Percentiles rank a stretch among this genome's conserved stretches.
Conservation (phyloP, 179 eudicot species). For the Silene coronaria region DNA sequence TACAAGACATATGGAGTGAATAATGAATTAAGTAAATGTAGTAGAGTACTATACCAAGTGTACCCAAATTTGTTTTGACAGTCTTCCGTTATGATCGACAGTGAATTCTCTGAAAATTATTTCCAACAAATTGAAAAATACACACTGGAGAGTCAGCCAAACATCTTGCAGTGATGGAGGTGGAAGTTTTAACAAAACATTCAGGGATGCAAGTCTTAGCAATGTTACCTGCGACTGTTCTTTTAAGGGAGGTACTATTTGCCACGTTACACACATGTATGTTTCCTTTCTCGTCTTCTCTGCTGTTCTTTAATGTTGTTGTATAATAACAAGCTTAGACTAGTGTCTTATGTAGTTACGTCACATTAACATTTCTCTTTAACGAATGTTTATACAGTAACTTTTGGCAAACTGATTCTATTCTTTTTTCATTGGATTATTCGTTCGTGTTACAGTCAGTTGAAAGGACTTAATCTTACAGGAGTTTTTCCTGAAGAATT, state of each 20-base stretch:
- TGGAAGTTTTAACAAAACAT: slow-evolving; percentile 31
- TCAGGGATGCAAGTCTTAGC: slow-evolving; percentile 14
- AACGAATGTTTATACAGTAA: too few species aligned
- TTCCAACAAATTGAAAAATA: slow-evolving; percentile 39
- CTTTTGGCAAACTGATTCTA: not conserved
- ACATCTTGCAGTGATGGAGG: slow-evolving; percentile 44
- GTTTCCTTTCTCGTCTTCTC: not conserved
- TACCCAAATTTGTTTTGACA: slow-evolving; percentile 14
- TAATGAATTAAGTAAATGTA: too few species aligned
- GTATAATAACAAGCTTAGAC: not conserved
- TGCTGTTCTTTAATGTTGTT: not conserved
- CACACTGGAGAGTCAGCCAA: slow-evolving; percentile 36
- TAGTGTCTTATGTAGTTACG: too few species aligned
- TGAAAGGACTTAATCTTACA: slow-evolving; percentile 60
- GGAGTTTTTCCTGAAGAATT: slow-evolving; percentile 60
- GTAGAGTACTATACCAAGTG: too few species aligned
- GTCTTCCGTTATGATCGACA: slow-evolving; percentile 23
- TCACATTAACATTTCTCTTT: too few species aligned
- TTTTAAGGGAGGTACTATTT: slow-evolving; percentile 36
- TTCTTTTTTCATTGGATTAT: not conserved
- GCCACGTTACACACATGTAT: slow-evolving; percentile 74
- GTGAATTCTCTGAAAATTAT: slow-evolving; percentile 50
- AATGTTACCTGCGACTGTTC: slow-evolving; percentile 56
- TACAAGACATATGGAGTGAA: too few species aligned
- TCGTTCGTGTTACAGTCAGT: slow-evolving; percentile 29